A percentile compares a stretch with the other conserved stretches of the same genome.
phyloP scores from a whole-genome alignment of 495 filamentous ascomycete species.

The Podospora anserina region DNA sequence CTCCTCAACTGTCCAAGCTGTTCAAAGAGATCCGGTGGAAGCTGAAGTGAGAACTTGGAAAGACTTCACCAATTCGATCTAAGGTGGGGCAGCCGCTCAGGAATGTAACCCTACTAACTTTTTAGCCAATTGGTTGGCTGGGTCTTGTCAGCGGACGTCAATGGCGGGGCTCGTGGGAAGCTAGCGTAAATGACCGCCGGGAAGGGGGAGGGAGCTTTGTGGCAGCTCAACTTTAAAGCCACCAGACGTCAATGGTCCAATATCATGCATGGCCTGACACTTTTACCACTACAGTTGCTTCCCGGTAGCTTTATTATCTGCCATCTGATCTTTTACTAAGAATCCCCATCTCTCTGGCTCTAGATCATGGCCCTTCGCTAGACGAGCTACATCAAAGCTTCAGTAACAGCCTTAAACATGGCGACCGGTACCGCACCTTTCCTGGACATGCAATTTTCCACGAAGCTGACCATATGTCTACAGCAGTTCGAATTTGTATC shows the following conservation, averaged over 20 bases:
- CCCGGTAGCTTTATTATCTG: neutral
- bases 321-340: neutral
- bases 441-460: neutral
- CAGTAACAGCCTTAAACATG: constrained; percentile 7
- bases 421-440: constrained; percentile 13
- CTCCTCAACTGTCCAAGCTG: no score
- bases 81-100: neutral
- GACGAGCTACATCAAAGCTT: neutral
- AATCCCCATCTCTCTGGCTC: neutral
- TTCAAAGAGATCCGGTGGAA: no score
- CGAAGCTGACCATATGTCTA: constrained; percentile 14
- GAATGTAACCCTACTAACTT: constrained; percentile 2
- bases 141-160: constrained; percentile 3
- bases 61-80: neutral
- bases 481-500: constrained; percentile 83
- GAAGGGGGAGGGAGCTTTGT: constrained; percentile 1
- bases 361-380: neutral
- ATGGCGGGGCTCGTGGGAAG: neutral
- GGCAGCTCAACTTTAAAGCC: neutral
- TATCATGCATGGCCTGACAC: neutral
- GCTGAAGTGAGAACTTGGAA: neutral
- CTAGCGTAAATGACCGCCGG: neutral
- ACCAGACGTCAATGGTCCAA: neutral
- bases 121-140: constrained; percentile 3
- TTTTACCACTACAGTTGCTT: neutral